Evolutionary conservation across 2,329 filamentous ascomycete species (phyloP), one percentile per base, ranked within the genome.

Genomic region (Fusarium sterilihyphosum): DNA sequence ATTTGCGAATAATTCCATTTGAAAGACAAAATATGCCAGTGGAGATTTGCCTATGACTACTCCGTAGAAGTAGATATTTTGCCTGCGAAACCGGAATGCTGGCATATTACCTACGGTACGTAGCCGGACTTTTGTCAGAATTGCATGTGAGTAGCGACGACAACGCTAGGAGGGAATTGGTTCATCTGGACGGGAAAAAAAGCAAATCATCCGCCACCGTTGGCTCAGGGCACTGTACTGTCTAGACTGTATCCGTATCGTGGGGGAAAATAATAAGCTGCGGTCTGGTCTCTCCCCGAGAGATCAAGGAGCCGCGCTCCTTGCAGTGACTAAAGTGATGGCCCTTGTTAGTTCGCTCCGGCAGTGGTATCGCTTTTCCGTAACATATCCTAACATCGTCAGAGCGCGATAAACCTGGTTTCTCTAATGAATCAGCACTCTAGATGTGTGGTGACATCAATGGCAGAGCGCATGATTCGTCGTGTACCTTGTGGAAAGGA

Each of bases 221-320:
- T 46, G 46, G 44, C 26, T 65, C 12, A 73, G 68, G 71, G 54
- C 53, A 37, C 13, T 37, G 29, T 50, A 20, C 41, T 35, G 26
- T 26, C 26, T 26, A 26, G 26, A 26, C 26, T 26, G 14, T 35
- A 35, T 35, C 17, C 47, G 53, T 52, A 73, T 78, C 76, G 74
- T 64, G 76, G 74, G 68, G 76, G 74, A 65, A 65, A 76, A 75
- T 71, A 76, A 75, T 71, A 76, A 76, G 73, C 58, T 67, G 67
- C 49, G n/a, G 49, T 53, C 64, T 57, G 67, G 61, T 47, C 65
- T 24, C 14, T 66, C 54, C 29, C 60, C 41, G 67, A 70, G 53
- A 46, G 46, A 70, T 43, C 56, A 68, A 56, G 46, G 44, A 44
- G 61, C 46, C 29, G 46, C 37, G 44, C 72, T 72, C 75, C 76